A percentile compares a stretch with the other conserved stretches of the same genome.
Conservation (phyloP, 2,329 filamentous ascomycete genomes). For the Microcera coccophila region DNA sequence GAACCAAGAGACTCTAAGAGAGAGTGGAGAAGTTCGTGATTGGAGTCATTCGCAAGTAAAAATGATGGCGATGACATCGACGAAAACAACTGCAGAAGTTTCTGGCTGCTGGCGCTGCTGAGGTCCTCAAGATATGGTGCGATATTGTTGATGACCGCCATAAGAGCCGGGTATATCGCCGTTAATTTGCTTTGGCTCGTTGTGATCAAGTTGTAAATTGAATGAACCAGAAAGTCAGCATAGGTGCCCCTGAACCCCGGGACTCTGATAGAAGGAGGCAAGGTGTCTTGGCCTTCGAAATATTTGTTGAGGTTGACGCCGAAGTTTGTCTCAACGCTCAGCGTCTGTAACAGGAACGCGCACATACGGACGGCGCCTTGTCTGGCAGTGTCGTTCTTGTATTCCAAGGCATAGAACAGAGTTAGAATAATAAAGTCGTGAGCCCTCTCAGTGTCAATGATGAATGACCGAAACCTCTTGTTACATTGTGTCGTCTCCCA, state of each 20-base stretch:
- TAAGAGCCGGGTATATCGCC: constrained; percentile 84
- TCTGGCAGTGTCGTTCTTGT: constrained; percentile 79
- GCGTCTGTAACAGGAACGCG: constrained; percentile 89
- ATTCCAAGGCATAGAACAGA: constrained; percentile 88
- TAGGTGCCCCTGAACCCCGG: constrained; percentile 84
- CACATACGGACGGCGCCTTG: constrained; percentile 96
- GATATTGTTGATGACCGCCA: constrained; percentile 92
- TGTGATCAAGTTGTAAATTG: constrained; percentile 87
- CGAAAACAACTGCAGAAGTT: constrained; percentile 80
- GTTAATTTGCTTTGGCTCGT: constrained; percentile 86
- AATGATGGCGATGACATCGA: constrained; percentile 95
- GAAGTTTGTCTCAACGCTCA: constrained; percentile 90
- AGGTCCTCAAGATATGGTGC: constrained; percentile 78
- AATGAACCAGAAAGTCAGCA: constrained; percentile 91
- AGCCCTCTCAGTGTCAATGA: constrained; percentile 89
- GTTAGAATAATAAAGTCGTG: constrained; percentile 91
- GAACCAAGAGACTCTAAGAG: constrained; percentile 86
- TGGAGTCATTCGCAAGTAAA: constrained; percentile 85
- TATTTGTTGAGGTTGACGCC: constrained; percentile 83
- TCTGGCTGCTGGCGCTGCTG: constrained; percentile 69
- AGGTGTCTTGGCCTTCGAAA: constrained; percentile 83
- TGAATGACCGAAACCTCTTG: constrained; percentile 92
- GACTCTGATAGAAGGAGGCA: constrained; percentile 78
- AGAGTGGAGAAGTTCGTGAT: constrained; percentile 75
- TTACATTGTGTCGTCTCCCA: constrained; percentile 98